A percentile compares a stretch with the other conserved stretches of the same genome.
Evolutionary conservation across 345 rosid species (phyloP).

Genomic region (Lagerstroemia speciosa): DNA sequence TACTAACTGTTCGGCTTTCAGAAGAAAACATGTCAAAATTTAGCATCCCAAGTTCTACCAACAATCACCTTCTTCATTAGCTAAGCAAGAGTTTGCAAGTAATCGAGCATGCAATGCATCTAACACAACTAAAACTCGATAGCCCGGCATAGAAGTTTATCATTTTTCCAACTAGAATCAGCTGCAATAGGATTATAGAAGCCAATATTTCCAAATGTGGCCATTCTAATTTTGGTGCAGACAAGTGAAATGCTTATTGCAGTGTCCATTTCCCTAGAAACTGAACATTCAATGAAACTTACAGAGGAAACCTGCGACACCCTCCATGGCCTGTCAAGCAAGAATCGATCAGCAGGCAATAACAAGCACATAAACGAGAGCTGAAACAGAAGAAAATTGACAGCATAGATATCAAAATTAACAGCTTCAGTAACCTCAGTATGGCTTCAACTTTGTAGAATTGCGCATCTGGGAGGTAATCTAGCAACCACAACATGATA

Average conservation of each 20-base stretch:
- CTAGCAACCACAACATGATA: slow-evolving; percentile 17
- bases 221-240: not conserved
- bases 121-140: not conserved
- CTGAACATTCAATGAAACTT: slow-evolving; percentile 16
- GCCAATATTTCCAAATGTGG: not conserved
- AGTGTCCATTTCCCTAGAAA: not conserved
- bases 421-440: slow-evolving; percentile 35
- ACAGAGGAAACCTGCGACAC: slow-evolving; percentile 76
- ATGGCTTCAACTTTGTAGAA: slow-evolving; percentile 91
- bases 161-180: not conserved
- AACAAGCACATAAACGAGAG: not conserved
- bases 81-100: not conserved
- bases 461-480: slow-evolving; percentile 55
- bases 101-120: slow-evolving; percentile 1
- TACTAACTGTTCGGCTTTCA: too few relatives aligned
- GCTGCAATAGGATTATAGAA: not conserved
- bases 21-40: too few relatives aligned
- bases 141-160: not conserved
- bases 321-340: slow-evolving; percentile 66
- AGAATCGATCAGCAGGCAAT: slow-evolving; percentile 19
- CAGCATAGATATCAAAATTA: not conserved
- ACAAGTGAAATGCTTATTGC: not conserved
- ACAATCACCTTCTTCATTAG: not conserved
- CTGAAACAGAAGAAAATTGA: too few relatives aligned
- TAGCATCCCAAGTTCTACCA: too few relatives aligned